phyloP scores from a whole-genome alignment of 1,284 basidiomycete genomes.

The Heterobasidion irregulare region DNA sequence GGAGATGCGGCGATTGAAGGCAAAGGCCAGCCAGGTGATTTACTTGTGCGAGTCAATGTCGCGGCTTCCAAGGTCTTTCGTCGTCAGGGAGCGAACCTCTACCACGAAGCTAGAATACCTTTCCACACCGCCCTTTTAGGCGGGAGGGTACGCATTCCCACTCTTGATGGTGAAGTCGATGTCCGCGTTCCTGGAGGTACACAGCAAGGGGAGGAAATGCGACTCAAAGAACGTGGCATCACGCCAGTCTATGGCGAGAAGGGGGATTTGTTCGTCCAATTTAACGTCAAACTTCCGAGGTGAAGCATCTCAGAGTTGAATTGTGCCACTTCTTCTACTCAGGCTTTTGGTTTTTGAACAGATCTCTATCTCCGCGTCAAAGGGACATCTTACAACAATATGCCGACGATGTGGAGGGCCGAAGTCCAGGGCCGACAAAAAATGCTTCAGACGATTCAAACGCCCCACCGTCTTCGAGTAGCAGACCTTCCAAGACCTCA shows the following conservation, averaged over 20 bases:
- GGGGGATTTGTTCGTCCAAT: slow-evolving; percentile 90
- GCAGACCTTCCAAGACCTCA: slow-evolving; percentile 12
- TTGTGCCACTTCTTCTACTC: slow-evolving; percentile 8
- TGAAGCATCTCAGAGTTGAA: slow-evolving; percentile 29
- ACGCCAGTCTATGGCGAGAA: slow-evolving; percentile 58
- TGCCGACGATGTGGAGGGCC: slow-evolving; percentile 88
- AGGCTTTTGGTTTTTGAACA: slow-evolving; percentile 24
- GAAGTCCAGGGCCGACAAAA: slow-evolving; percentile 21
- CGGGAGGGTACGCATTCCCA: slow-evolving; percentile 89
- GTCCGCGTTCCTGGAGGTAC: slow-evolving; percentile 91
- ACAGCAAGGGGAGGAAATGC: slow-evolving; percentile 96
- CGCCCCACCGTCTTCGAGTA: slow-evolving; percentile 8
- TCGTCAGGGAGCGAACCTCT: slow-evolving; percentile 88
- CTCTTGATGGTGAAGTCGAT: slow-evolving; percentile 93
- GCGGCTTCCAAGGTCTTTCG: slow-evolving; percentile 79
- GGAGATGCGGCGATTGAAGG: slow-evolving; percentile 85
- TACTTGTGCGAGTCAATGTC: slow-evolving; percentile 86
- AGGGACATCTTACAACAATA: slow-evolving; percentile 84
- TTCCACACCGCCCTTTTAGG: slow-evolving; percentile 90
- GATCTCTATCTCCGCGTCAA: slow-evolving; percentile 77
- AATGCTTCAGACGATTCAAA: slow-evolving; percentile 11
- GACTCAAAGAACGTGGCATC: slow-evolving; percentile 86
- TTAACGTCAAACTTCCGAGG: slow-evolving; percentile 87
- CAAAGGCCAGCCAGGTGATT: slow-evolving; percentile 74
- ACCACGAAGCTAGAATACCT: slow-evolving; percentile 88